Conservation (phyloP, 2,329 filamentous ascomycete species). For the Cucurbitaria berberidis region DNA sequence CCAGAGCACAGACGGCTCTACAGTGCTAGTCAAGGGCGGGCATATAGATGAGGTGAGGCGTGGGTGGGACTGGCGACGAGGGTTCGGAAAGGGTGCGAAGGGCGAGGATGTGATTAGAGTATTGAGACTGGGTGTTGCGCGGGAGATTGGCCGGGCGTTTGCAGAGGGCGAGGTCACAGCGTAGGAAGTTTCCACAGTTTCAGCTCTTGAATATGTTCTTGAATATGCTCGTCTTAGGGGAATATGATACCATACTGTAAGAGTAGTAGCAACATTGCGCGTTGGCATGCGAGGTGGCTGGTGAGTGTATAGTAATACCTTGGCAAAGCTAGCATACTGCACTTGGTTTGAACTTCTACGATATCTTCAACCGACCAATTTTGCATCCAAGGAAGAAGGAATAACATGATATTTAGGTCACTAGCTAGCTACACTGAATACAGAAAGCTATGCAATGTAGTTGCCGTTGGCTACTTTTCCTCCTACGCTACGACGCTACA, state of each 20-base stretch:
- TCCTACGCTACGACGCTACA: neutral
- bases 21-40: conserved; percentile 51
- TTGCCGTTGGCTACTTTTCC: too few species aligned
- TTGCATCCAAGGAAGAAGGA: too few species aligned
- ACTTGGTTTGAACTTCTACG: too few species aligned
- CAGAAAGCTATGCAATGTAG: too few species aligned
- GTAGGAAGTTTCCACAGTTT: neutral
- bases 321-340: neutral
- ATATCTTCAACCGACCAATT: too few species aligned
- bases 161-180: conserved; percentile 65
- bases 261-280: neutral
- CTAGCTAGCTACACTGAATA: too few species aligned
- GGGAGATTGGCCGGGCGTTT: conserved; percentile 75
- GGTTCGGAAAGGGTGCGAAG: conserved; percentile 62
- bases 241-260: conserved; percentile 5
- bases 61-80: conserved; percentile 75
- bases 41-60: conserved; percentile 56
- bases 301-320: neutral
- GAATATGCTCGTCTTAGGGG: too few species aligned
- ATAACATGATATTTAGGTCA: too few species aligned
- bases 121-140: conserved; percentile 74
- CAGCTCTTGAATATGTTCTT: too few species aligned
- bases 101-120: conserved; percentile 74
- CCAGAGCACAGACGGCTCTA: conserved; percentile 53
- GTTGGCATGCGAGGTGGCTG: too few species aligned